Evolutionary conservation across 2,329 filamentous ascomycete genomes (phyloP).

Genomic region (Aspergillus glaucus): DNA sequence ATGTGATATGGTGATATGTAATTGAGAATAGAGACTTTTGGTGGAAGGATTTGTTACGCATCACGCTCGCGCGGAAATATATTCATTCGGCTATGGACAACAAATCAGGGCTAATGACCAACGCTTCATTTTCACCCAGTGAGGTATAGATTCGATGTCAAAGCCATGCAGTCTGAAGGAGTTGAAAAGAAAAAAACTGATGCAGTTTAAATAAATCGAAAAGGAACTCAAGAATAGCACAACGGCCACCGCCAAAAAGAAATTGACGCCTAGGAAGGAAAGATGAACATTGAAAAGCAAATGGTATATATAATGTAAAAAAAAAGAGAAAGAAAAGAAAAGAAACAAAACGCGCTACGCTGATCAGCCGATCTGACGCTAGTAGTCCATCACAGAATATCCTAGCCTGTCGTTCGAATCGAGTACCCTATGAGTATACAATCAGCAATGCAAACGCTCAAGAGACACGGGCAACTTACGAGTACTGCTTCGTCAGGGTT

Average conservation of each 20-base stretch:
- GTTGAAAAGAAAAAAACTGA: background rate
- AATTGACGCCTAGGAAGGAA: background rate
- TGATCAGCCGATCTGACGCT: conserved; percentile 3
- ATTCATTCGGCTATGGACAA: too few relatives aligned
- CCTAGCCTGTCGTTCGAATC: conserved; percentile 40
- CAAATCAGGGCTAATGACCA: too few relatives aligned
- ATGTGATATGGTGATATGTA: too few relatives aligned
- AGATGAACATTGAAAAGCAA: background rate
- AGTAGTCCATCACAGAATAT: conserved; percentile 30
- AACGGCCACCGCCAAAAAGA: background rate
- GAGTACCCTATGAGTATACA: conserved; percentile 28
- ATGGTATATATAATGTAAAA: background rate
- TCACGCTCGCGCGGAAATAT: too few relatives aligned
- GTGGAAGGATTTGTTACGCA: too few relatives aligned
- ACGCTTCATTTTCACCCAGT: too few relatives aligned
- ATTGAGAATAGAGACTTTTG: too few relatives aligned
- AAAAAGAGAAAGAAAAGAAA: background rate
- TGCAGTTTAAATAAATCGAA: background rate
- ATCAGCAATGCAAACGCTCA: background rate
- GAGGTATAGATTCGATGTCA: background rate
- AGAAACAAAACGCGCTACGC: background rate
- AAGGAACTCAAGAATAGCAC: background rate
- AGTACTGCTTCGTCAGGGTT: conserved; percentile 82
- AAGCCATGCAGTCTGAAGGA: background rate
- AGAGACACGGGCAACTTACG: conserved; percentile 54